Conservation (phyloP, 116 monocot genomes). For the Iris pallida region DNA sequence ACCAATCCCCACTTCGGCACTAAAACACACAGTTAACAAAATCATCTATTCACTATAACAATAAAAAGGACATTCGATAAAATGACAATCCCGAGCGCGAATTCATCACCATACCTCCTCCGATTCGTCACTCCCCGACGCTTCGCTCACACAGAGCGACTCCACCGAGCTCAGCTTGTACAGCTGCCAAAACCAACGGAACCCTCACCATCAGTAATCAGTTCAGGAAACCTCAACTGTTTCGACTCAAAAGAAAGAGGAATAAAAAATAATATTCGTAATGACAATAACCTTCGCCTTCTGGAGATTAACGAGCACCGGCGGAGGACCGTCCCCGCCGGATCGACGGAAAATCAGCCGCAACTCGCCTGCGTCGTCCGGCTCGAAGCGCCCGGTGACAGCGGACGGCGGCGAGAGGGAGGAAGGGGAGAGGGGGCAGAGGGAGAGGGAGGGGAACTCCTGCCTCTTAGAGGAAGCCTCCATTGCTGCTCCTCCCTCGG, state of each 20-base stretch:
- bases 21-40: not conserved
- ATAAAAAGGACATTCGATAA: not conserved
- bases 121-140: constrained; percentile 13
- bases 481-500: constrained; percentile 15
- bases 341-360: constrained; percentile 25
- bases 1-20: no score
- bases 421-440: constrained; percentile 32
- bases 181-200: constrained; percentile 36
- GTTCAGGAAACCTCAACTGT: not conserved
- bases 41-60: not conserved
- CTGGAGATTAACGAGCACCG: constrained; percentile 21
- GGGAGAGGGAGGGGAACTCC: constrained; percentile 23
- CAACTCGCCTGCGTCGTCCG: constrained; percentile 17
- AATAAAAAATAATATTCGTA: not conserved
- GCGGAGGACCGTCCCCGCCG: not conserved
- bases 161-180: constrained; percentile 34
- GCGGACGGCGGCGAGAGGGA: constrained; percentile 7
- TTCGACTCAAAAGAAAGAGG: not conserved
- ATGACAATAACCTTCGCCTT: constrained; percentile 25
- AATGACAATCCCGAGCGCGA: not conserved
- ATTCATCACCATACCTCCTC: constrained; percentile 19
- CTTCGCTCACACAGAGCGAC: constrained; percentile 36
- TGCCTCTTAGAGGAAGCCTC: constrained; percentile 16
- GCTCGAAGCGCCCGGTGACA: constrained; percentile 16
- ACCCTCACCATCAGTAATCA: constrained; percentile 3